Conservation (phyloP, 768 basidiomycete species). For the Russula griseocarnosa region DNA sequence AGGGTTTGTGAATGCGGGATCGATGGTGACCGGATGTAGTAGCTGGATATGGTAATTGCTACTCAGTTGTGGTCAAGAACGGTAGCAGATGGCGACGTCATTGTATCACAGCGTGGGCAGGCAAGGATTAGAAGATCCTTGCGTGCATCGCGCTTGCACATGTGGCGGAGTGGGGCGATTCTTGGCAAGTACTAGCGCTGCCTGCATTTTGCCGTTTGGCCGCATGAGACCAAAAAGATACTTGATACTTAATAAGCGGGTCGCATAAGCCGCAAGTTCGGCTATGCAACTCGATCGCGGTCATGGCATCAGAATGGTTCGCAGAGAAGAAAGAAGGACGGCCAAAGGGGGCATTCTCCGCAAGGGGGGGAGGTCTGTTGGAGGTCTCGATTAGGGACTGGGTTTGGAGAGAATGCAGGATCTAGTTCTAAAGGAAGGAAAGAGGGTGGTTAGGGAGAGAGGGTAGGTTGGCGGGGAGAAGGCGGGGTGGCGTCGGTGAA, state of each 20-base stretch:
- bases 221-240: not conserved
- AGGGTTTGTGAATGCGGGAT: not conserved
- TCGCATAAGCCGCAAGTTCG: constrained; percentile 15
- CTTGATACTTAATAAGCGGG: not conserved
- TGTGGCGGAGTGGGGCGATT: not conserved
- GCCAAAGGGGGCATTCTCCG: constrained; percentile 1
- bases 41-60: constrained; percentile 3
- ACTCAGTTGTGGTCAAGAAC: not conserved
- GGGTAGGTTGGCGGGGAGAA: not conserved
- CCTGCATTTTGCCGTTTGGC: not conserved
- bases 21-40: constrained; percentile 9
- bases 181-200: not conserved
- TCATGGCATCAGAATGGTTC: constrained; percentile 4
- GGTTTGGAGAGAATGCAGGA: not conserved
- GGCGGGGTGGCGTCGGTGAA: constrained; percentile 26
- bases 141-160: not conserved
- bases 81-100: constrained; percentile 15
- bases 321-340: not conserved
- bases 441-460: not conserved
- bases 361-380: not conserved
- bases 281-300: constrained; percentile 16
- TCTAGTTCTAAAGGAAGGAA: not conserved
- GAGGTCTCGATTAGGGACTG: not conserved
- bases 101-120: not conserved
- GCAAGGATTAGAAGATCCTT: constrained; percentile 6